Evolutionary conservation across 257 asterid species (phyloP), one percentile per base, ranked within the genome.

Genomic region (Osmanthus fragrans): DNA sequence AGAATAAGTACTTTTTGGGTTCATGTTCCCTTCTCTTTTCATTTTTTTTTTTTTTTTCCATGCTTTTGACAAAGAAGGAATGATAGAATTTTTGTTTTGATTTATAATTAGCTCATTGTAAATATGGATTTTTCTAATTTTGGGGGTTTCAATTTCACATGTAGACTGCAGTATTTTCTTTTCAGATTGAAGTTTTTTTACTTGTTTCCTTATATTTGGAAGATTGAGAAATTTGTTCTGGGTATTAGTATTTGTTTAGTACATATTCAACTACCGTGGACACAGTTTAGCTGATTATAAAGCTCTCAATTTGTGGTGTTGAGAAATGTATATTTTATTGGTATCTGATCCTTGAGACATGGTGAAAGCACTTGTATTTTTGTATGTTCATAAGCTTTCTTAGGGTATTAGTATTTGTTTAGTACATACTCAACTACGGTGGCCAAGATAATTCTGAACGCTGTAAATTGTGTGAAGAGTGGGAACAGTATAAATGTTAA

Each of bases 61-160:
- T 40, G 70, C 73, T 72, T 79, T 81, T 80, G 73, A 77, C 66
- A 74, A 75, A 74, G 30, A 70, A 70, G 66, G 54, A 77, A 65
- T 83, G 72, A 79, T 67, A 67, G 72, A 42, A 13, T 42, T 83
- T 33, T 78, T 68, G 81, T 51, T 74, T 75, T 65, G 73, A 81
- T 78, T 80, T 80, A 85, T 74, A 74, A 34, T 73, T 82, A 66
- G 84, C 74, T 82, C 77, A 82, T 64, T 84, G 88, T 84, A 82
- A 82, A 84, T 84, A 84, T 82, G 85, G 79, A 70, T 16, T 84
- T 42, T 68, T 64, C 27, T 69, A 56, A 83, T 83, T 75, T 79
- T 71, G n/a, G 73, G 79, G 30, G 45, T 80, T 83, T 71, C 82
- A 51, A 51, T 77, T 58, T n/a, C 73, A 5, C 37, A 18, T 42